These are phyloP conservation scores for Neurospora sp. DNA, from an alignment of 495 filamentous ascomycete genomes.

Conservation along the genomic window DNA sequence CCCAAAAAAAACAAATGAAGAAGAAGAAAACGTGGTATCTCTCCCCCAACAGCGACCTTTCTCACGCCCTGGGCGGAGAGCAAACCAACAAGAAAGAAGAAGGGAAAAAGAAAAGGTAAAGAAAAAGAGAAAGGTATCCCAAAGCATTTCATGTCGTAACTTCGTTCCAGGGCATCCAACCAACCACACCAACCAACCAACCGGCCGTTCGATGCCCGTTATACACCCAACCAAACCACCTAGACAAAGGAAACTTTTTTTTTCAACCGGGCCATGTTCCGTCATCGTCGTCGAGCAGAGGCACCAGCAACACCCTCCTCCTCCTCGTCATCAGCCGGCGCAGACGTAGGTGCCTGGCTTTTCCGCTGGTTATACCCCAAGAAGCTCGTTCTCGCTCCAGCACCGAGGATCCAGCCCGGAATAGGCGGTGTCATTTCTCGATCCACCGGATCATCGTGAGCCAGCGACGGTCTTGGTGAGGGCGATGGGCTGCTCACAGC, in stretches of 20 bases:
- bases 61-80: background rate
- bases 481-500: background rate
- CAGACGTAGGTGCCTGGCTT: slow-evolving; percentile 1
- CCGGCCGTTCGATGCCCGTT: background rate
- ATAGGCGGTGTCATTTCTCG: slow-evolving; percentile 44
- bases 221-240: background rate
- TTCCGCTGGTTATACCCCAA: slow-evolving; percentile 24
- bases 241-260: background rate
- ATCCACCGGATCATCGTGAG: background rate
- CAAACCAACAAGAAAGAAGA: background rate
- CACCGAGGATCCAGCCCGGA: slow-evolving; percentile 46
- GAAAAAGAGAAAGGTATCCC: background rate
- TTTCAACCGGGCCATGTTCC: background rate
- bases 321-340: background rate
- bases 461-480: background rate
- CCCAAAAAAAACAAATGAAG: background rate
- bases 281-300: background rate
- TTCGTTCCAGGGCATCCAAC: background rate
- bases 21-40: background rate
- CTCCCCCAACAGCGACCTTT: background rate
- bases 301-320: background rate
- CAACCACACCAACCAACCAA: background rate
- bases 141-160: background rate
- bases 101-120: background rate
- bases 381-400: slow-evolving; percentile 36